Conservation (phyloP, 257 asterid species). For the Solanum dulcamara region DNA sequence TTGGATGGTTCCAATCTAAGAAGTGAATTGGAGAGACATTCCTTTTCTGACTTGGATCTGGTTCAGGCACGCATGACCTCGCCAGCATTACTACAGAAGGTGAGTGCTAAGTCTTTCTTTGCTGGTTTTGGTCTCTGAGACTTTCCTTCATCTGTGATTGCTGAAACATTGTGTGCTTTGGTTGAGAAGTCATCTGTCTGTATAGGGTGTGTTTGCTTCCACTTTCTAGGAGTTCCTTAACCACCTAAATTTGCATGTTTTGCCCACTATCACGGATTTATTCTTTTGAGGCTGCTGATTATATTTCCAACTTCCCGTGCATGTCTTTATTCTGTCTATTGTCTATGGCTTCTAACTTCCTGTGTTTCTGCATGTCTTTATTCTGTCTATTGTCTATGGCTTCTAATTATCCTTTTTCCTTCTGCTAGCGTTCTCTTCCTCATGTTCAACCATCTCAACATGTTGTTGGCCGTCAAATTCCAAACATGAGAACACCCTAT, state of each 20-base stretch:
- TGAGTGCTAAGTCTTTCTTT: neutral
- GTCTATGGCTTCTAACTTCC: neutral
- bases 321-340: neutral
- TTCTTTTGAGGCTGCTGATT: neutral
- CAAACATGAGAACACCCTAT: slow-evolving; percentile 15
- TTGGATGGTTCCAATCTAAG: neutral
- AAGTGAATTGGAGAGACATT: slow-evolving; percentile 9
- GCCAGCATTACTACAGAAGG: slow-evolving; percentile 22
- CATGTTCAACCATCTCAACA: slow-evolving; percentile 23
- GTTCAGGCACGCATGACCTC: slow-evolving; percentile 20
- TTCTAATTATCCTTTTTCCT: slow-evolving; percentile 1
- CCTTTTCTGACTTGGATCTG: slow-evolving; percentile 12
- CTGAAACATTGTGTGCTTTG: neutral
- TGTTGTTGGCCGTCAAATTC: slow-evolving; percentile 8
- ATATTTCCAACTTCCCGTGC: neutral
- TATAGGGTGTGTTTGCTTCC: neutral
- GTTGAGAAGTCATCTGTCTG: neutral
- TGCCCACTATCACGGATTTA: neutral
- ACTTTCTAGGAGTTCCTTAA: neutral
- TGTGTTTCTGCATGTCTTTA: neutral
- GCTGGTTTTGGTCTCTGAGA: neutral
- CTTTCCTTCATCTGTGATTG: neutral
- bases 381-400: neutral
- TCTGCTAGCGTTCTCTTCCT: slow-evolving; percentile 9
- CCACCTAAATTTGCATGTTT: neutral